Conservation (phyloP, 2,329 filamentous ascomycete species). For the Aspergillus carbonarius region DNA sequence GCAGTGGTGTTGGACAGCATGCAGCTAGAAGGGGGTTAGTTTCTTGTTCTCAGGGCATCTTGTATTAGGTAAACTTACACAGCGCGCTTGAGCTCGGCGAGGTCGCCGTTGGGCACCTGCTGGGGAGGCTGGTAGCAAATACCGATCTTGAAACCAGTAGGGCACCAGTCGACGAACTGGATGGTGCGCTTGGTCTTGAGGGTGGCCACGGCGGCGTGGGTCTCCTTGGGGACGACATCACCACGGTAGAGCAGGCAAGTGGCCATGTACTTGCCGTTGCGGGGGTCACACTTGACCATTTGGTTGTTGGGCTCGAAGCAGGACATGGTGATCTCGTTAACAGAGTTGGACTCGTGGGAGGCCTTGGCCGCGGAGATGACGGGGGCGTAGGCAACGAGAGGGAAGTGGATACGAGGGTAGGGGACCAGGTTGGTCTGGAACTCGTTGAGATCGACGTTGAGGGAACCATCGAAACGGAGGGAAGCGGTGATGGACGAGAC, state of each 20-base stretch:
- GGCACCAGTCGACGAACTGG: constrained; percentile 99
- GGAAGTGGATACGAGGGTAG: constrained; percentile 99
- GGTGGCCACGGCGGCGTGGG: constrained; percentile 85
- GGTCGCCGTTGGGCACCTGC: constrained; percentile 93
- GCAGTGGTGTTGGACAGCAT: constrained; percentile 95
- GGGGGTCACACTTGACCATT: constrained; percentile 99
- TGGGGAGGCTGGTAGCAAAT: constrained; percentile 99
- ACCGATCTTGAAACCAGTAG: constrained; percentile 99
- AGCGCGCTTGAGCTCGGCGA: constrained; percentile 96
- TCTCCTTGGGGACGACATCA: constrained; percentile 96
- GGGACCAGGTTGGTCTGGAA: constrained; percentile 99
- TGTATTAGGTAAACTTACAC: constrained; percentile 65
- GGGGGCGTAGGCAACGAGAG: constrained; percentile 91
- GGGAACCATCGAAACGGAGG: constrained; percentile 95
- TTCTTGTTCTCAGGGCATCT: not conserved
- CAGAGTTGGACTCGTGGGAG: constrained; percentile 95
- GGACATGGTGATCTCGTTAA: constrained; percentile 96
- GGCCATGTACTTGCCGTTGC: constrained; percentile 99
- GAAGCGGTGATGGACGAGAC: constrained; percentile 98
- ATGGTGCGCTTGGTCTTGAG: constrained; percentile 99
- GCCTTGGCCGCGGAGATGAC: constrained; percentile 95
- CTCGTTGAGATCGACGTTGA: constrained; percentile 99
- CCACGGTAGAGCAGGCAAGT: constrained; percentile 97
- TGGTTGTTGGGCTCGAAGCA: constrained; percentile 99
- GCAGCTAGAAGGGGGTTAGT: constrained; percentile 59